Evolutionary conservation across 2,329 filamentous ascomycete genomes (phyloP).

Genomic region (Epichloe sibirici): DNA sequence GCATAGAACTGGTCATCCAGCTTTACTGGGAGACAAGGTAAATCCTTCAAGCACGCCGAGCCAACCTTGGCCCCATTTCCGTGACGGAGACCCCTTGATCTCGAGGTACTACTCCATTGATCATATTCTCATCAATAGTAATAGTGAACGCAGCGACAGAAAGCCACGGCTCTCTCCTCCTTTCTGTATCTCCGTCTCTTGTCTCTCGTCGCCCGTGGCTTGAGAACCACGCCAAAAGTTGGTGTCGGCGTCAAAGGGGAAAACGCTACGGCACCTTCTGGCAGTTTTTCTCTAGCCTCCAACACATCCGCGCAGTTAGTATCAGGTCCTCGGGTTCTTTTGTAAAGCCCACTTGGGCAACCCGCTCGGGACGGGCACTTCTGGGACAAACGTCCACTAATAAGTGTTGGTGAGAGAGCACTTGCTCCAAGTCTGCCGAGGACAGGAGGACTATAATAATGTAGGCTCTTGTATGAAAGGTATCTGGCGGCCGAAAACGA

Average conservation of each 20-base stretch:
- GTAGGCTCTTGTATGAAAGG: background rate
- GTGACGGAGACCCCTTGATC: background rate
- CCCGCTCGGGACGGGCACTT: slow-evolving; percentile 6
- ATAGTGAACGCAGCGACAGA: background rate
- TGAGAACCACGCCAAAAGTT: too few relatives aligned
- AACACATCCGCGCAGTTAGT: slow-evolving; percentile 4
- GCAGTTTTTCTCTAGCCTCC: slow-evolving; percentile 13
- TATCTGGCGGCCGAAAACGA: background rate
- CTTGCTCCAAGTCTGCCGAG: background rate
- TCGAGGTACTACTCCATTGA: background rate
- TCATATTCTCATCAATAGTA: background rate
- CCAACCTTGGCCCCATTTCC: background rate
- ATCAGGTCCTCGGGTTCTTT: slow-evolving; percentile 15
- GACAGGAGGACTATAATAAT: background rate
- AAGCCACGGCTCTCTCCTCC: background rate
- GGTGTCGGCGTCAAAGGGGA: too few relatives aligned
- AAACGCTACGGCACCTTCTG: slow-evolving; percentile 3
- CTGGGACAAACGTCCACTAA: background rate
- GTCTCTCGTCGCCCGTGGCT: too few relatives aligned
- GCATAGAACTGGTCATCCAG: background rate
- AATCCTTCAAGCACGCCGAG: background rate
- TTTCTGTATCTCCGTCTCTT: background rate
- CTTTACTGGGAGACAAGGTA: background rate
- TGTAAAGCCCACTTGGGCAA: slow-evolving; percentile 12
- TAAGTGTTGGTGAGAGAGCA: background rate